A percentile compares a stretch with the other conserved stretches of the same genome.
These are phyloP conservation scores for Thalassiosira exigua DNA, from an alignment of 352 stramenopile genomes.

Conservation along the genomic window DNA sequence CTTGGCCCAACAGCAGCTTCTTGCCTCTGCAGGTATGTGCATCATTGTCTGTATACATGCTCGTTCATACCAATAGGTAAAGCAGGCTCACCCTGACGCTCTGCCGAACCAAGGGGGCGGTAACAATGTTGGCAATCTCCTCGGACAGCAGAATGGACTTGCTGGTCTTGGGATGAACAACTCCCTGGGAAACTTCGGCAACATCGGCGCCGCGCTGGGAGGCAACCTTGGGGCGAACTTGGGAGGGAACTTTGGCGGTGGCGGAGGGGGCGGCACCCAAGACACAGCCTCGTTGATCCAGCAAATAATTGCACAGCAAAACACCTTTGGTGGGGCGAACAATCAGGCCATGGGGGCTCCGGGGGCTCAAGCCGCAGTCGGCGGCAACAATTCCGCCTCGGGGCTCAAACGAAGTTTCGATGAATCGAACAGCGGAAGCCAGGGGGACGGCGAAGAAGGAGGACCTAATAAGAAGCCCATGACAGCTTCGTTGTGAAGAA, in stretches of 20 bases:
- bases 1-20: slow-evolving; percentile 64
- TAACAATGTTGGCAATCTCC: slow-evolving; percentile 28
- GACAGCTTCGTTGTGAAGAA: too few species aligned
- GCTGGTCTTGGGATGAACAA: slow-evolving; percentile 35
- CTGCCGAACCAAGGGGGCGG: not conserved
- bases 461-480: too few species aligned
- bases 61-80: not conserved
- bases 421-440: slow-evolving; percentile 1
- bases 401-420: slow-evolving; percentile 31
- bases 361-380: not conserved
- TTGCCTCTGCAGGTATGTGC: slow-evolving; percentile 57
- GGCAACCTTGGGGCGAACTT: slow-evolving; percentile 11
- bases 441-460: slow-evolving; percentile 2
- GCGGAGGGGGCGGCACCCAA: slow-evolving; percentile 4
- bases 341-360: not conserved
- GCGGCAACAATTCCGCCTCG: not conserved
- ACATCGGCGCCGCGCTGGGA: slow-evolving; percentile 15
- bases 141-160: slow-evolving; percentile 41
- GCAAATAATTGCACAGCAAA: slow-evolving; percentile 44
- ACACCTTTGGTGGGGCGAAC: not conserved
- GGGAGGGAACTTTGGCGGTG: not conserved
- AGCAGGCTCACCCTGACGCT: not conserved
- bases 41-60: not conserved
- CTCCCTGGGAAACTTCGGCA: slow-evolving; percentile 23
- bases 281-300: slow-evolving; percentile 37